Evolutionary conservation across 1,284 basidiomycete species (phyloP).

Genomic region (Cutaneotrichosporon sp.): DNA sequence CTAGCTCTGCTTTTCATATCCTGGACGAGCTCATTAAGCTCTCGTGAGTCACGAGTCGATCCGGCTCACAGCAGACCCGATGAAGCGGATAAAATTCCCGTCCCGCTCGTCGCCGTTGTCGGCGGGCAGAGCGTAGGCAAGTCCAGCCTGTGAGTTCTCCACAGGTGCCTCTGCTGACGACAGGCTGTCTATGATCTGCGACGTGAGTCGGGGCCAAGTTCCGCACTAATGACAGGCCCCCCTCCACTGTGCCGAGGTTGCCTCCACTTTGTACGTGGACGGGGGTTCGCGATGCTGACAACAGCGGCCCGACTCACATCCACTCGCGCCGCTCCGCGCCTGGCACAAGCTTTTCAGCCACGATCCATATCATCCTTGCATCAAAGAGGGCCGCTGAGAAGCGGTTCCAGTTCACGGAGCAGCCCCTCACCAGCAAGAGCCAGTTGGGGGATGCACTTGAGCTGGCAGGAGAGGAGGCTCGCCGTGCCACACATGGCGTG

Average conservation of each 20-base stretch:
- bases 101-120: slow-evolving; percentile 18
- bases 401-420: slow-evolving; percentile 4
- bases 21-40: neutral
- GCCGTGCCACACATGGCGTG: slow-evolving; percentile 3
- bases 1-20: neutral
- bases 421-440: neutral
- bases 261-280: slow-evolving; percentile 21
- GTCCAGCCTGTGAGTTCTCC: slow-evolving; percentile 23
- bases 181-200: slow-evolving; percentile 10
- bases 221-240: slow-evolving; percentile 8
- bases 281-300: no score
- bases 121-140: slow-evolving; percentile 31
- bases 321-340: slow-evolving; percentile 11
- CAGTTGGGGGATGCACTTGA: slow-evolving; percentile 10
- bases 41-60: neutral
- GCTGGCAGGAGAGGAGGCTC: slow-evolving; percentile 23
- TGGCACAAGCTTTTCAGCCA: slow-evolving; percentile 9
- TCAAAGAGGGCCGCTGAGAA: neutral
- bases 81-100: neutral
- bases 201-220: slow-evolving; percentile 8
- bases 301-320: slow-evolving; percentile 26
- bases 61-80: neutral
- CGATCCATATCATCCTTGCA: slow-evolving; percentile 16
- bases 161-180: neutral
- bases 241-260: slow-evolving; percentile 15